Base-by-base conservation (phyloP, 179 eudicot species). In the Spergularia azorica region DNA sequence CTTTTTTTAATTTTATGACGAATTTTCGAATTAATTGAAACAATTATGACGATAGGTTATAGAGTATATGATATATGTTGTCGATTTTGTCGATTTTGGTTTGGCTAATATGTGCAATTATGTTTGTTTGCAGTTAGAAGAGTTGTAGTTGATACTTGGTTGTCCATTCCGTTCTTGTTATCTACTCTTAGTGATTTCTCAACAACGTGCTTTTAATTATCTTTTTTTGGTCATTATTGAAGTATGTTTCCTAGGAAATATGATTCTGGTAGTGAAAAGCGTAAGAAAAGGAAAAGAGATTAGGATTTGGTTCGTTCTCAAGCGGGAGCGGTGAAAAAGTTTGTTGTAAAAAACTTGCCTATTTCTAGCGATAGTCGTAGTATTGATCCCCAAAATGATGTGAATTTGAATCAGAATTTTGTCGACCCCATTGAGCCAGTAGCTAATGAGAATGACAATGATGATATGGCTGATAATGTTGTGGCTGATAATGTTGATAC, bases 311-410 rank as follows among this genome's bases (percentile, higher is more conserved):
- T 12, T 5, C 57, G 13, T 12, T 76, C 79, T 21, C 67, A 76
- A 76, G 69, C 67, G 13, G 79, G 57, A 16, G 67, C 58, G 16
- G 50, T 76, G 41, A 66, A 67, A 68, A 76, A 71, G 5, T 76
- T 57, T 56, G 11, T 15, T 12, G 17, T 39, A 43, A 76, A 67
- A 67, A 18, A 67, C 39, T 36, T 36, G 38, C 9, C 66, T 16
- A 18, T 1, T 51, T 4, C 6, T 9, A 52, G 16, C 46, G 14
- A 67, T n/a, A 43, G 16, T 39, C 15, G 1, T 11, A 50, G 32
- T 66, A 54, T 10, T 21, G 48, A 12, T 67, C 18, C 3, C 9
- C 17, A 51, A 46, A 38, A 13, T 46, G 55, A 12, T 57, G 66
- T 8, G 68, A 46, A 67, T 18, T 21, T 16, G 41, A 36, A 64